These are phyloP conservation scores for Picochlorum sp. DNA, from an alignment of 139 green algal species.

Conservation along the genomic window DNA sequence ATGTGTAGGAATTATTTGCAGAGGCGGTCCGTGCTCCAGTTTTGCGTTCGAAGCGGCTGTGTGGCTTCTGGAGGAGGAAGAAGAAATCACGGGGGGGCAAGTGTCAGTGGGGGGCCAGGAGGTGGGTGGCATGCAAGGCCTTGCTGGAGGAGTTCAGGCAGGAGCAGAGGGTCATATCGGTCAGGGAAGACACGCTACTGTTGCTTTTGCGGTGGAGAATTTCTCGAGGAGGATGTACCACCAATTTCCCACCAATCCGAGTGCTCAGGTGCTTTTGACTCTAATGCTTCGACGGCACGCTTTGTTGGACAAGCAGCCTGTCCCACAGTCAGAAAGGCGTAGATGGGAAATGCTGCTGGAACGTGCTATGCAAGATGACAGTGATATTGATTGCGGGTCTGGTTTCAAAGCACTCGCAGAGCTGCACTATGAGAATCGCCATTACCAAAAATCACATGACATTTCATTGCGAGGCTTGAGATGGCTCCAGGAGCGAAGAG, in stretches of 20 bases:
- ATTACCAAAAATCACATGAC: slow-evolving; percentile 26
- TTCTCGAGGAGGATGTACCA: slow-evolving; percentile 31
- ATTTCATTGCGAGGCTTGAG: slow-evolving; percentile 20
- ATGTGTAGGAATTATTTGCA: slow-evolving; percentile 32
- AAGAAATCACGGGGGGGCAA: slow-evolving; percentile 46
- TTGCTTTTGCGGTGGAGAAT: slow-evolving; percentile 28
- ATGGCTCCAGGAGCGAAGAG: slow-evolving; percentile 23
- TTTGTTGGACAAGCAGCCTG: not conserved
- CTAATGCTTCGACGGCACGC: slow-evolving; percentile 43
- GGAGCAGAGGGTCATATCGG: slow-evolving; percentile 26
- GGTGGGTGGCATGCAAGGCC: slow-evolving; percentile 30
- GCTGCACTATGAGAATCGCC: slow-evolving; percentile 50
- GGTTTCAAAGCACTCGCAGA: slow-evolving; percentile 49
- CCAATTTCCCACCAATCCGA: slow-evolving; percentile 32
- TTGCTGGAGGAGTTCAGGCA: slow-evolving; percentile 35
- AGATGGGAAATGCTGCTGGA: slow-evolving; percentile 24
- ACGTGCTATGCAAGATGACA: slow-evolving; percentile 22
- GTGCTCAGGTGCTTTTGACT: slow-evolving; percentile 32
- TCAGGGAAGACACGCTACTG: slow-evolving; percentile 6
- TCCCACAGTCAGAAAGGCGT: slow-evolving; percentile 19
- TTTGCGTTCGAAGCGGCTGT: slow-evolving; percentile 67
- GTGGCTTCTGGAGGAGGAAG: slow-evolving; percentile 60
- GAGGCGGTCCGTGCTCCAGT: slow-evolving; percentile 20
- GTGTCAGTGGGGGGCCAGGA: slow-evolving; percentile 33
- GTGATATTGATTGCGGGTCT: slow-evolving; percentile 27